A percentile compares a stretch with the other conserved stretches of the same genome.
These are phyloP conservation scores for Prototheca wickerhamii DNA, from an alignment of 163 green algal genomes.

Conservation along the genomic window DNA sequence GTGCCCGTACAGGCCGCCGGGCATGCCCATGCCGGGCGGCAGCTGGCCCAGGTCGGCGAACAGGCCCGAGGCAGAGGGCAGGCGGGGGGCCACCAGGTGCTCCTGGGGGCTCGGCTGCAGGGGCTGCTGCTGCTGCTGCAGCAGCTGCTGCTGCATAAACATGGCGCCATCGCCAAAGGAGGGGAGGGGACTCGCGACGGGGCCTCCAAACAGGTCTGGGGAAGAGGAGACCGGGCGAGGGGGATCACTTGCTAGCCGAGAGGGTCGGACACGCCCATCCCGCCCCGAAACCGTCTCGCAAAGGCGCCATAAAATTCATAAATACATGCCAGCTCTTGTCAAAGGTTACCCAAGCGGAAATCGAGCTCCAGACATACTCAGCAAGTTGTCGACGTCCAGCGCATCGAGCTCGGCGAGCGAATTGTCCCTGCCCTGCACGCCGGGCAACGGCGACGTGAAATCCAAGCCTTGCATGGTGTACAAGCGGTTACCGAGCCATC, in stretches of 20 bases:
- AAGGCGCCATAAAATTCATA: slow-evolving; percentile 1
- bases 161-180: not conserved
- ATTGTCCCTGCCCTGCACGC: not conserved
- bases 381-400: slow-evolving; percentile 19
- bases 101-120: slow-evolving; percentile 1
- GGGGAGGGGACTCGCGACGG: not conserved
- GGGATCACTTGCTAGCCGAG: not conserved
- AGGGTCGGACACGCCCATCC: not conserved
- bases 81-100: not conserved
- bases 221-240: not conserved
- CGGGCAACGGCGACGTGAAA: not conserved
- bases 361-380: too few relatives aligned
- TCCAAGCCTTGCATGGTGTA: slow-evolving; percentile 1
- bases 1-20: slow-evolving; percentile 12
- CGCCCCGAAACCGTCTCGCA: not conserved
- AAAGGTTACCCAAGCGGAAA: slow-evolving; percentile 3
- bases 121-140: not conserved
- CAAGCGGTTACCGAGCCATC: not conserved
- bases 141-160: not conserved
- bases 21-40: slow-evolving; percentile 10
- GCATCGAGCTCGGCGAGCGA: slow-evolving; percentile 9
- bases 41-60: not conserved
- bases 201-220: slow-evolving; percentile 1
- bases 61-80: not conserved
- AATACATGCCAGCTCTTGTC: not conserved